A percentile compares a stretch with the other conserved stretches of the same genome.
These are phyloP conservation scores for Panicum virgatum DNA, from an alignment of 202 grass and related monocot species.

Conservation along the genomic window DNA sequence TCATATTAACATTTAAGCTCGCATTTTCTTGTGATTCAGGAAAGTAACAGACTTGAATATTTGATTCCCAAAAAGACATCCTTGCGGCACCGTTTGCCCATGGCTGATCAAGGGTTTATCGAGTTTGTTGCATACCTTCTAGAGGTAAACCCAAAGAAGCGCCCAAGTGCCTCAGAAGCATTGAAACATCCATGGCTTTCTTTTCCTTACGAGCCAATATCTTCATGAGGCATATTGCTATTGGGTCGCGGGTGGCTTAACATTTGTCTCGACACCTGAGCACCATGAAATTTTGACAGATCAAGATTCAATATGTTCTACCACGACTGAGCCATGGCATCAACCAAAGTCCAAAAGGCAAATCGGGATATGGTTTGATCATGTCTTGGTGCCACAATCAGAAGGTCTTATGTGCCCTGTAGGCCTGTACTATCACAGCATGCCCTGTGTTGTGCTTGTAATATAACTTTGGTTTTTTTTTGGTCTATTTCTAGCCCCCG, in stretches of 20 bases:
- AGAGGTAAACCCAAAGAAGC: conserved; percentile 92
- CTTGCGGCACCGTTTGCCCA: conserved; percentile 77
- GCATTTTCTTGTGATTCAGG: conserved; percentile 53
- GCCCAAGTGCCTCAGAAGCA: conserved; percentile 84
- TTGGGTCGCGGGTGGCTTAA: conserved; percentile 33
- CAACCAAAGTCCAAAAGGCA: conserved; percentile 3
- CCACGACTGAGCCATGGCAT: conserved; percentile 26
- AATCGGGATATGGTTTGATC: conserved; percentile 5
- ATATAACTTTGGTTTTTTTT: conserved; percentile 52
- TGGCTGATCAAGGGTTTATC: conserved; percentile 97
- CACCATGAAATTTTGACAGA: conserved; percentile 52
- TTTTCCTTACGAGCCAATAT: conserved; percentile 97
- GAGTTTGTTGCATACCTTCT: conserved; percentile 89
- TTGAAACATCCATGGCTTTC: conserved; percentile 98
- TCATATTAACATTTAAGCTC: conserved; percentile 8
- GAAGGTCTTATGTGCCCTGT: conserved; percentile 33
- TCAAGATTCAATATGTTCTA: conserved; percentile 29
- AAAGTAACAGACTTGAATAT: conserved; percentile 89
- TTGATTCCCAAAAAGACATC: conserved; percentile 98
- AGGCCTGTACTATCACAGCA: conserved; percentile 40
- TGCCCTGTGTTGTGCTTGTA: conserved; percentile 53
- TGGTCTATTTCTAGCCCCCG: conserved; percentile 28
- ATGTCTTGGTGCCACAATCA: conserved; percentile 15
- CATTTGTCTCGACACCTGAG: conserved; percentile 40
- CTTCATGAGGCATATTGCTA: conserved; percentile 62